phyloP scores from a whole-genome alignment of 169 alveolate species.

The Plasmodium coatneyi region DNA sequence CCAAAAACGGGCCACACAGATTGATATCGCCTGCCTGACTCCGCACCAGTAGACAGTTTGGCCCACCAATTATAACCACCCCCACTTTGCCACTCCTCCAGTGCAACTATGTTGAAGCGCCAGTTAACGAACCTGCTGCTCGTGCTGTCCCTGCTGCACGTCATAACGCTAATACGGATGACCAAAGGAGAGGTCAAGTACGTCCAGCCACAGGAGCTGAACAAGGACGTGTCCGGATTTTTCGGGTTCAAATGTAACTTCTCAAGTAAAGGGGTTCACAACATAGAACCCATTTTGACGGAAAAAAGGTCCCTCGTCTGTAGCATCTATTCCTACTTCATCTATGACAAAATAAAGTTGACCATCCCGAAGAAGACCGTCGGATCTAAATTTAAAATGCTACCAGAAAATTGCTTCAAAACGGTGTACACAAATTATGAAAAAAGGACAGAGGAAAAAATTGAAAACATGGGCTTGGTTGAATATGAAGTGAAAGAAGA shows the following conservation, averaged over 20 bases:
- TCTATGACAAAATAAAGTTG: conserved; percentile 53
- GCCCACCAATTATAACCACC: neutral
- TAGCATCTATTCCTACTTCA: conserved; percentile 44
- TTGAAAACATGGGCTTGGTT: conserved; percentile 18
- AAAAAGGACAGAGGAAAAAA: conserved; percentile 1
- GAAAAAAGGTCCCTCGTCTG: conserved; percentile 46
- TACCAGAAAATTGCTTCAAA: conserved; percentile 51
- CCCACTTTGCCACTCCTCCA: neutral
- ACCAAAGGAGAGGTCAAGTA: neutral
- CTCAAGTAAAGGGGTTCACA: conserved; percentile 51
- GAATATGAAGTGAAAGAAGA: conserved; percentile 43
- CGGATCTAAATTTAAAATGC: conserved; percentile 18
- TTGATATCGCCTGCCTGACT: neutral
- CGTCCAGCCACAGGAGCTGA: neutral
- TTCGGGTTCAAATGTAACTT: conserved; percentile 58
- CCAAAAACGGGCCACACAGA: neutral
- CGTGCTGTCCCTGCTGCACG: neutral
- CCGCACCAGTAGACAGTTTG: neutral
- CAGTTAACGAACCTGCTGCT: neutral
- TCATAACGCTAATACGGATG: neutral
- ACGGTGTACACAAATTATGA: conserved; percentile 42
- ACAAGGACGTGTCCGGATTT: conserved; percentile 20
- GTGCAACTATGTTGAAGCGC: neutral
- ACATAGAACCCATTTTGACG: conserved; percentile 37
- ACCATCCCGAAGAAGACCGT: conserved; percentile 17